Conservation (phyloP, 805 yeast species). For the Kuraishia ogatae region DNA sequence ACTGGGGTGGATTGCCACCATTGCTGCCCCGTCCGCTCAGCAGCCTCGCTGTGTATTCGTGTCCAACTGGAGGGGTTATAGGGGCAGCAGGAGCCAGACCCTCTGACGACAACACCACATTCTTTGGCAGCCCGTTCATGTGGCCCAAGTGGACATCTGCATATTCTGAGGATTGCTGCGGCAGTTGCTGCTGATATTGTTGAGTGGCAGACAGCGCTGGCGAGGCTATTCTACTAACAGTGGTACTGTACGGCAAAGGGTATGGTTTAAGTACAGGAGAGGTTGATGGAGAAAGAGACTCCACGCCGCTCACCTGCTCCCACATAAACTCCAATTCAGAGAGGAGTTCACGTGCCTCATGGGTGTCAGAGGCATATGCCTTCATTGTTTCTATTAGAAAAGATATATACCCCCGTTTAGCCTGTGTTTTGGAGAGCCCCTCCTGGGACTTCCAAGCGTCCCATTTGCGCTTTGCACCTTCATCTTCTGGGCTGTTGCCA, state of each 20-base stretch:
- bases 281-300: not conserved
- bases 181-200: not conserved
- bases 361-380: constrained; percentile 56
- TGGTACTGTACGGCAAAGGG: constrained; percentile 1
- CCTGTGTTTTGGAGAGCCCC: constrained; percentile 61
- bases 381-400: constrained; percentile 67
- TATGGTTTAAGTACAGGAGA: not conserved
- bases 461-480: constrained; percentile 66
- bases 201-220: not conserved
- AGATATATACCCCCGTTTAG: constrained; percentile 63
- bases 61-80: constrained; percentile 4
- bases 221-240: not conserved
- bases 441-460: constrained; percentile 78
- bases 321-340: constrained; percentile 64
- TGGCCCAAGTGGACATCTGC: not conserved
- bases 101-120: constrained; percentile 6
- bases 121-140: not conserved
- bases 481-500: constrained; percentile 53
- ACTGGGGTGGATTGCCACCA: not conserved
- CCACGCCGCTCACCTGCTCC: constrained; percentile 56
- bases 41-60: constrained; percentile 7
- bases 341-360: constrained; percentile 57
- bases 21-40: constrained; percentile 6
- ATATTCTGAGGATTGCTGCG: not conserved
- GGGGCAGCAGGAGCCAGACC: not conserved